These are phyloP conservation scores for Talaromyces trachyspermus DNA, from an alignment of 495 filamentous ascomycete species.

Conservation along the genomic window DNA sequence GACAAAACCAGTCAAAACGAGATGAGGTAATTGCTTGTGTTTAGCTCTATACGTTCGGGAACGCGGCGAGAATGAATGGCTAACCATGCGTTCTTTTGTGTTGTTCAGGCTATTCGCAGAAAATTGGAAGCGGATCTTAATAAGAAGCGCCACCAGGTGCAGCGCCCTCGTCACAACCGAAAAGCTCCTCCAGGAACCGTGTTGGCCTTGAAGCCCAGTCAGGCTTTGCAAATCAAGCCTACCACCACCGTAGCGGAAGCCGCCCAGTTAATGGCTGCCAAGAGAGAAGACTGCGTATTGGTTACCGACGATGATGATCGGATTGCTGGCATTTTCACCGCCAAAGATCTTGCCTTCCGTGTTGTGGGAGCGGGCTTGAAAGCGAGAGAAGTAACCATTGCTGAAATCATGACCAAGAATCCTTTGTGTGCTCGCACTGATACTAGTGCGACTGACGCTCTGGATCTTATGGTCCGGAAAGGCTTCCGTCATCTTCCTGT, in stretches of 20 bases:
- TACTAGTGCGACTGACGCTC: conserved; percentile 93
- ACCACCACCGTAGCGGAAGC: conserved; percentile 90
- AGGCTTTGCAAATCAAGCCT: conserved; percentile 96
- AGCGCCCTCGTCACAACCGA: conserved; percentile 71
- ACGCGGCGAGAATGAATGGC: not conserved
- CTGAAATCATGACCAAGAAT: conserved; percentile 99
- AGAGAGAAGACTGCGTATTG: conserved; percentile 97
- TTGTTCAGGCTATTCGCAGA: conserved; percentile 77
- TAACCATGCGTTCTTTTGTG: conserved; percentile 6
- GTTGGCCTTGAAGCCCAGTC: conserved; percentile 87
- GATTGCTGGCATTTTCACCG: conserved; percentile 97
- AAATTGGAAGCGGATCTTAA: conserved; percentile 96
- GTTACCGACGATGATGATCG: conserved; percentile 97
- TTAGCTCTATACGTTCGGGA: not conserved
- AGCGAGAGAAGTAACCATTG: conserved; percentile 81
- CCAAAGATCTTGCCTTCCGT: conserved; percentile 96
- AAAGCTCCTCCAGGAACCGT: conserved; percentile 96
- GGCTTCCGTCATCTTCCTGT: conserved; percentile 96
- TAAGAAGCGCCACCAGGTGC: conserved; percentile 82
- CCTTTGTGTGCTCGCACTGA: conserved; percentile 94
- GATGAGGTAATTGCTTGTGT: conserved; percentile 74
- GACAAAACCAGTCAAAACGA: conserved; percentile 90
- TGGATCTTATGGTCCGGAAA: conserved; percentile 97
- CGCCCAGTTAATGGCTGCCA: conserved; percentile 97
- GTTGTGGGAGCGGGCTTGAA: conserved; percentile 93